phyloP scores from a whole-genome alignment of 768 basidiomycete genomes.

The Astraeus odoratus region DNA sequence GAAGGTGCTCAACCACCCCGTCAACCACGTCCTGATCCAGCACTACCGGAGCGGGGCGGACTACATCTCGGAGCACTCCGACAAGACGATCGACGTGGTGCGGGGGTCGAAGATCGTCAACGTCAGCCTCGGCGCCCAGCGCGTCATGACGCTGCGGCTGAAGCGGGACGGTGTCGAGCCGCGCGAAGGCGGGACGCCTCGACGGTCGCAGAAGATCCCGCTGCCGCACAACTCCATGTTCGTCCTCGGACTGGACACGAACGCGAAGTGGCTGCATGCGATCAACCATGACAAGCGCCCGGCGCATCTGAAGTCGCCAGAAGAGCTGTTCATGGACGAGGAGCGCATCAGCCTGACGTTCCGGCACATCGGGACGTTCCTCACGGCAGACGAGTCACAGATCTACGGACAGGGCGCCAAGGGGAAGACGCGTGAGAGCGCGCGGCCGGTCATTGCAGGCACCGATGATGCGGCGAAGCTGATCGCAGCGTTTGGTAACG shows the following conservation, averaged over 20 bases:
- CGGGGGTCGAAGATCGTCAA: slow-evolving; percentile 72
- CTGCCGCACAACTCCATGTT: slow-evolving; percentile 82
- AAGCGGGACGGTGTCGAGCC: slow-evolving; percentile 43
- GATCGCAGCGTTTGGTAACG: slow-evolving; percentile 61
- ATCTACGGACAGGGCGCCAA: slow-evolving; percentile 75
- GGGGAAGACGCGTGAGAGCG: slow-evolving; percentile 50
- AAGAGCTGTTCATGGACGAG: slow-evolving; percentile 50
- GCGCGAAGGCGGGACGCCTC: slow-evolving; percentile 21
- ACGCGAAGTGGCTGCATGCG: slow-evolving; percentile 67
- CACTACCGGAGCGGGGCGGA: slow-evolving; percentile 73
- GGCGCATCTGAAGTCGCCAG: slow-evolving; percentile 40
- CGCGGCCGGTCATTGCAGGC: slow-evolving; percentile 48
- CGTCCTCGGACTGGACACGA: slow-evolving; percentile 68
- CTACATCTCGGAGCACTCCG: slow-evolving; percentile 82
- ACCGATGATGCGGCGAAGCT: slow-evolving; percentile 41
- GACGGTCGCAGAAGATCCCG: slow-evolving; percentile 54
- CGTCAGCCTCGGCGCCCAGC: slow-evolving; percentile 72
- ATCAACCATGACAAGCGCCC: slow-evolving; percentile 74
- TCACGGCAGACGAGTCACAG: slow-evolving; percentile 39
- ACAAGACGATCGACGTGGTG: slow-evolving; percentile 80
- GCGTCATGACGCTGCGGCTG: slow-evolving; percentile 65
- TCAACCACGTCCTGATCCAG: slow-evolving; percentile 83
- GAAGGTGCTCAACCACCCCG: slow-evolving; percentile 49
- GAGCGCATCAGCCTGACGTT: slow-evolving; percentile 78
- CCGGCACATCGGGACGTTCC: slow-evolving; percentile 70